Evolutionary conservation across 225 moss, liverwort and hornwort genomes (phyloP).

Genomic region (Sphagnum tenellum): DNA sequence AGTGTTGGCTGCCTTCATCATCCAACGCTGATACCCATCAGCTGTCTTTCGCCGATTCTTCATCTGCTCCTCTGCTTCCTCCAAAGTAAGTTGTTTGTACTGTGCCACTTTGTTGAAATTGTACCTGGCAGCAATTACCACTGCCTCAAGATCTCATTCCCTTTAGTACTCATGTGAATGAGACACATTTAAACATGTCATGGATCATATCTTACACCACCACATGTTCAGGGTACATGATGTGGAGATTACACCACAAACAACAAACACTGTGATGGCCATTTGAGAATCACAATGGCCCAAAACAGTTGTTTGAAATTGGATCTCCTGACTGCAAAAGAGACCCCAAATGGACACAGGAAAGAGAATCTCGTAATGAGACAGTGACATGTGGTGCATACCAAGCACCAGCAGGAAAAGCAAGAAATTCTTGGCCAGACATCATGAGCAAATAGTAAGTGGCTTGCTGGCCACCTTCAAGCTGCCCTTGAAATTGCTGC

Average conservation of each 20-base stretch:
- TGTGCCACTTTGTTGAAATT: constrained; percentile 99
- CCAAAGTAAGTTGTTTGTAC: constrained; percentile 91
- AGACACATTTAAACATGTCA: no score
- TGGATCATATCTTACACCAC: no score
- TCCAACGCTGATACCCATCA: constrained; percentile 98
- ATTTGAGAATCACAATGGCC: no score
- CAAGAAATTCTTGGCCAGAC: constrained; percentile 74
- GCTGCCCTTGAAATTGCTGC: constrained; percentile 94
- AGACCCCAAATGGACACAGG: no score
- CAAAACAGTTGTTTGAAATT: no score
- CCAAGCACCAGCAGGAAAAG: constrained; percentile 88
- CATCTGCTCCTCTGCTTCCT: constrained; percentile 99
- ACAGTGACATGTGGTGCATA: constrained; percentile 1
- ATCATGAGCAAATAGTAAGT: constrained; percentile 79
- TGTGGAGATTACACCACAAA: no score
- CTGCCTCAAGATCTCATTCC: no score
- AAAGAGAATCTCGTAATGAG: no score
- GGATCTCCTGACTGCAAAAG: no score
- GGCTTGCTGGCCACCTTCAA: constrained; percentile 98
- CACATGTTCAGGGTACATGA: no score
- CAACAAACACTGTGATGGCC: no score
- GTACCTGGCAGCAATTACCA: constrained; percentile 41
- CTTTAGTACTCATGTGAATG: no score
- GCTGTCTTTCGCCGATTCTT: constrained; percentile 98
- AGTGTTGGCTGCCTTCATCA: constrained; percentile 94